Conservation (phyloP, 495 filamentous ascomycete genomes). For the Xylaria castorea region DNA sequence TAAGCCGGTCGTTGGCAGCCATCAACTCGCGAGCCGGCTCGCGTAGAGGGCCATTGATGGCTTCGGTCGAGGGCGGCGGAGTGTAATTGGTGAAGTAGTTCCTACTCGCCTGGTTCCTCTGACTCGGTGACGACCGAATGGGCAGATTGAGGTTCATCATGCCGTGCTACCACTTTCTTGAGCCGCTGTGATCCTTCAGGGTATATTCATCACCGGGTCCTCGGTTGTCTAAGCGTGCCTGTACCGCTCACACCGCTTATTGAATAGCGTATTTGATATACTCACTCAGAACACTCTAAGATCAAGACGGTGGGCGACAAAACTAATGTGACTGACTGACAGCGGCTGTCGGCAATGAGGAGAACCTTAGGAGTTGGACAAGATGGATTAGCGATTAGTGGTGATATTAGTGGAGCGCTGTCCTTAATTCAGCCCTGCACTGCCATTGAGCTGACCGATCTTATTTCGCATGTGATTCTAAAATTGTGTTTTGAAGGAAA, state of each 20-base stretch:
- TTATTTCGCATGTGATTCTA: not conserved
- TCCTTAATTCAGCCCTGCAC: conserved; percentile 5
- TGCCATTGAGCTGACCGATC: conserved; percentile 15
- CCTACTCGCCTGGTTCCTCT: conserved; percentile 61
- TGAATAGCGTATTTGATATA: not conserved
- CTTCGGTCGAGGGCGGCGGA: conserved; percentile 57
- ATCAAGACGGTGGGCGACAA: not conserved
- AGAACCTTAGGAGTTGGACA: not conserved
- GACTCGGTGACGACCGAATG: conserved; percentile 51
- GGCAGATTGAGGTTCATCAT: conserved; percentile 58
- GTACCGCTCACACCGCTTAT: not conserved
- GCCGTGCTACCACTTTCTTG: conserved; percentile 24
- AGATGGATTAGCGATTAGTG: conserved; percentile 3
- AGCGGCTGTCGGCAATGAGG: conserved; percentile 16
- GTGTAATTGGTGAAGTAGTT: conserved; percentile 60
- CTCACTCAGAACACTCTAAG: not conserved
- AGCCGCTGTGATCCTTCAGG: not conserved
- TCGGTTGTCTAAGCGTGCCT: not conserved
- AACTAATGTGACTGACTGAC: conserved; percentile 8
- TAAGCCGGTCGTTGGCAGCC: conserved; percentile 59
- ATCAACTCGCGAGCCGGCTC: conserved; percentile 57
- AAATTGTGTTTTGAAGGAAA: not conserved
- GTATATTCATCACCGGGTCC: conserved; percentile 20
- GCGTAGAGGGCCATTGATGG: conserved; percentile 61
- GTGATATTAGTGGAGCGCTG: conserved; percentile 25